Percentiles rank a stretch among this genome's conserved stretches.
Conservation (phyloP, 2,329 filamentous ascomycete species). For the Arthroderma sp. region DNA sequence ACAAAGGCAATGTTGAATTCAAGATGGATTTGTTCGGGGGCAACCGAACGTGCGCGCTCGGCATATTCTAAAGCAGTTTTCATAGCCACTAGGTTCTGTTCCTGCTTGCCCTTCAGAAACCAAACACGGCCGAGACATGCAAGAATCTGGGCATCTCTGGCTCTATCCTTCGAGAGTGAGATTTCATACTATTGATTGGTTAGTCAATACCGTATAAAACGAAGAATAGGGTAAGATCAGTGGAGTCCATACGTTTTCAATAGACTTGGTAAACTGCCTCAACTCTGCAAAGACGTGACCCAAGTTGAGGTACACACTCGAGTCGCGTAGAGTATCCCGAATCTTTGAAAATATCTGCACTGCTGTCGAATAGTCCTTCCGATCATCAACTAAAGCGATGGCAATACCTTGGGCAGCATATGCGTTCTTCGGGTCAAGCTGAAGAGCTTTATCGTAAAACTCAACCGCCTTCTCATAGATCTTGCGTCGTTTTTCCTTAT, state of each 20-base stretch:
- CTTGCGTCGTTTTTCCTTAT: conserved; percentile 80
- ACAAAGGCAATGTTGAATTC: conserved; percentile 98
- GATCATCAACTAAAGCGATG: conserved; percentile 88
- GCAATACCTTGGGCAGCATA: conserved; percentile 93
- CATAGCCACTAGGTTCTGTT: conserved; percentile 50
- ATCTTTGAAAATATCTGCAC: conserved; percentile 83
- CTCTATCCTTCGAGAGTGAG: conserved; percentile 66
- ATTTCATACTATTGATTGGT: conserved; percentile 56
- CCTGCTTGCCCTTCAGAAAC: conserved; percentile 65
- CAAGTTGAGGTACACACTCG: conserved; percentile 81
- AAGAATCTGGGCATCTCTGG: conserved; percentile 65
- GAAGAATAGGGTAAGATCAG: not conserved
- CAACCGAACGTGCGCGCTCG: conserved; percentile 57
- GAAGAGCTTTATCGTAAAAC: conserved; percentile 94
- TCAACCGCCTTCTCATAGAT: conserved; percentile 87
- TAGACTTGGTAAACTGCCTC: conserved; percentile 78
- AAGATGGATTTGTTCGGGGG: conserved; percentile 76
- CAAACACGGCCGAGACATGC: conserved; percentile 80
- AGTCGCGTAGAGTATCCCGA: conserved; percentile 77
- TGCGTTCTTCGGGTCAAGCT: conserved; percentile 88
- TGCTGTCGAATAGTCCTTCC: conserved; percentile 72
- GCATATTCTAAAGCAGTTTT: conserved; percentile 54
- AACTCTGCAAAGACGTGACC: conserved; percentile 87
- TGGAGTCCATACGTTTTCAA: conserved; percentile 52
- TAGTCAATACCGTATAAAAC: not conserved